Evolutionary conservation across 306 rosid genomes (phyloP).

Genomic region (Pachyrhizus erosus): DNA sequence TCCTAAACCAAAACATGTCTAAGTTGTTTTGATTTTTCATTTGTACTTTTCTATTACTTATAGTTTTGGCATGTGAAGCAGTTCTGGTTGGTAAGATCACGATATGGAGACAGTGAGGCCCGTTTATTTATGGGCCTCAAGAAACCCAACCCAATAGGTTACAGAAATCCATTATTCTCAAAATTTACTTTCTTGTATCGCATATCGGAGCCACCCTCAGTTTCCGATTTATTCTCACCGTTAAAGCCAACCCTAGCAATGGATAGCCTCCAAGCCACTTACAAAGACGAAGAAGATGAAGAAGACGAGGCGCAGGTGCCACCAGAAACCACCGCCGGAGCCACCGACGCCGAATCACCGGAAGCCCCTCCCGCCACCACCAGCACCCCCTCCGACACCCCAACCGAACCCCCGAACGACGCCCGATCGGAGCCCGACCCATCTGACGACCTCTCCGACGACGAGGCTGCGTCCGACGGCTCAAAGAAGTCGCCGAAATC

Average conservation of each 20-base stretch:
- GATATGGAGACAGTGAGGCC: no score
- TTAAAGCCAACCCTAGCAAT: constrained; percentile 47
- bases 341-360: constrained; percentile 40
- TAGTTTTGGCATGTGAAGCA: no score
- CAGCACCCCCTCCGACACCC: constrained; percentile 53
- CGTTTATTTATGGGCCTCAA: background rate
- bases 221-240: background rate
- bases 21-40: no score
- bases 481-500: constrained; percentile 62
- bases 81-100: no score
- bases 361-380: constrained; percentile 41
- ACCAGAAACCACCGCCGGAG: background rate
- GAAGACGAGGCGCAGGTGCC: constrained; percentile 54
- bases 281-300: constrained; percentile 85
- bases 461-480: constrained; percentile 61
- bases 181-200: background rate
- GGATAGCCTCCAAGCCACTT: constrained; percentile 75
- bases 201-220: background rate
- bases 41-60: no score
- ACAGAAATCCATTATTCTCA: background rate
- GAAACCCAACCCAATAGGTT: background rate
- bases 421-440: constrained; percentile 65
- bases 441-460: constrained; percentile 73
- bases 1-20: no score
- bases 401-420: constrained; percentile 55